phyloP scores from a whole-genome alignment of 2,329 filamentous ascomycete genomes.

The Fonsecaea pedrosoi region DNA sequence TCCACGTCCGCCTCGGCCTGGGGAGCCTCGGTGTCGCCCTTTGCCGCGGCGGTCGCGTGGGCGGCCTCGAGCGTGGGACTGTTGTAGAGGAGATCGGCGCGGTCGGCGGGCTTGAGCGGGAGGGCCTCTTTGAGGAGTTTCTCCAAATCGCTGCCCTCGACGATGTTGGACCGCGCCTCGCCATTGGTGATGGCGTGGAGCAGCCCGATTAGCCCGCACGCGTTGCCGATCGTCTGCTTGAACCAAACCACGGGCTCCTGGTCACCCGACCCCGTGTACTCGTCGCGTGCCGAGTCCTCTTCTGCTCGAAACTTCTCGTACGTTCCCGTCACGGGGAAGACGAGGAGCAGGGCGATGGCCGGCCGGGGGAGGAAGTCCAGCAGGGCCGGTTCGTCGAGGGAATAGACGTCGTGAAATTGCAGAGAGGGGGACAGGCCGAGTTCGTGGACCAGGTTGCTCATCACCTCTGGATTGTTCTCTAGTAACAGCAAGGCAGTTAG shows the following conservation, averaged over 20 bases:
- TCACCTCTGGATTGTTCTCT: slow-evolving; percentile 85
- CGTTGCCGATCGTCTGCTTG: slow-evolving; percentile 91
- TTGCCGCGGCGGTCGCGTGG: slow-evolving; percentile 76
- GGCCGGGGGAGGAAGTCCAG: slow-evolving; percentile 88
- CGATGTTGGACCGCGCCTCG: slow-evolving; percentile 67
- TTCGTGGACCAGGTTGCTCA: slow-evolving; percentile 80
- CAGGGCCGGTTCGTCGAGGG: slow-evolving; percentile 82
- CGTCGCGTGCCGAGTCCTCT: slow-evolving; percentile 70
- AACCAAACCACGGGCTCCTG: slow-evolving; percentile 88
- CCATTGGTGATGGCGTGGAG: slow-evolving; percentile 85
- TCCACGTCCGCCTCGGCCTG: slow-evolving; percentile 82
- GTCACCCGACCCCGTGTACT: slow-evolving; percentile 72
- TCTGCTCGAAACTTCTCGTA: slow-evolving; percentile 78
- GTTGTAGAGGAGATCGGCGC: slow-evolving; percentile 78
- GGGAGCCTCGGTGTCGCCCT: slow-evolving; percentile 80
- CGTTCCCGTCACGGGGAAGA: slow-evolving; percentile 80
- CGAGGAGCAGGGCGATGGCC: slow-evolving; percentile 84
- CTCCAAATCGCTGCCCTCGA: slow-evolving; percentile 54
- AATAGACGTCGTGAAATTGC: slow-evolving; percentile 88
- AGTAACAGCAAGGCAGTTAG: neutral
- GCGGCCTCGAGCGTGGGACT: slow-evolving; percentile 77
- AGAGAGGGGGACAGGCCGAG: slow-evolving; percentile 82
- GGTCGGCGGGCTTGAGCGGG: slow-evolving; percentile 68
- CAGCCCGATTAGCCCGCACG: slow-evolving; percentile 88
- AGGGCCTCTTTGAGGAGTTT: slow-evolving; percentile 73